Base-by-base conservation (phyloP, 139 green algal species). In the Eudorina sp. region DNA sequence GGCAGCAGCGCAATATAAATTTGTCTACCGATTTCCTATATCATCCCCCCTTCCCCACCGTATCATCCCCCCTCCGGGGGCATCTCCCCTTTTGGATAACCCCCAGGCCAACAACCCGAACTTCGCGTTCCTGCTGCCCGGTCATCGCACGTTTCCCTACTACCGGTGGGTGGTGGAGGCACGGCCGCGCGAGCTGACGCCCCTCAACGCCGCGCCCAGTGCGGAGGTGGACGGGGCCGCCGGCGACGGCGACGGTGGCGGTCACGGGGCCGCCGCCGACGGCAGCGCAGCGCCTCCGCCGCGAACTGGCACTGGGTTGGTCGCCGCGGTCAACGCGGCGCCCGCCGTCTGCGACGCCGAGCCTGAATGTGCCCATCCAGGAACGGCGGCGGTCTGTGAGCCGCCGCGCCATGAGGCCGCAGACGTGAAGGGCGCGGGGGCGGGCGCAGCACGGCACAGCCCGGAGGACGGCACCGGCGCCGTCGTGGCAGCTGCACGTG, bases 81-180 rank as follows among this genome's bases (percentile, higher is more conserved):
- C n/a, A n/a, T n/a, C n/a, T n/a, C n/a, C n/a, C n/a, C n/a, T n/a
- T n/a, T n/a, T n/a, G n/a, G n/a, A n/a, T n/a, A 11, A 51, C 34
- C 68, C 60, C 31, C 80, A 86, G 80, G 94, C 89, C 21, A 53
- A 34, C 69, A 95, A 96, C 75, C 86, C 92, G 0, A 90, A 88
- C 48, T 96, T 97, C 62, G 55, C 31, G 29, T 97, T 97, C 68
- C 90, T 97, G 31, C 31, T 91, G 11, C 93, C 93, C 4, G 70
- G 53, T 21, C 46, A 94, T 85, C 69, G 45, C 38, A 76, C 89
- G 25, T 86, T 93, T 77, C 68, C 90, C 11, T 97, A 95, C 88
- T 97, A 94, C 84, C 86, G 91, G 31, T 97, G 94, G 94, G 76
- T 97, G 8, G 80, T 95, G 14, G 45, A 93, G 27, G 77, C 69